Evolutionary conservation across 129 eudicot genomes (phyloP).

Genomic region (Flaveria linearis): DNA sequence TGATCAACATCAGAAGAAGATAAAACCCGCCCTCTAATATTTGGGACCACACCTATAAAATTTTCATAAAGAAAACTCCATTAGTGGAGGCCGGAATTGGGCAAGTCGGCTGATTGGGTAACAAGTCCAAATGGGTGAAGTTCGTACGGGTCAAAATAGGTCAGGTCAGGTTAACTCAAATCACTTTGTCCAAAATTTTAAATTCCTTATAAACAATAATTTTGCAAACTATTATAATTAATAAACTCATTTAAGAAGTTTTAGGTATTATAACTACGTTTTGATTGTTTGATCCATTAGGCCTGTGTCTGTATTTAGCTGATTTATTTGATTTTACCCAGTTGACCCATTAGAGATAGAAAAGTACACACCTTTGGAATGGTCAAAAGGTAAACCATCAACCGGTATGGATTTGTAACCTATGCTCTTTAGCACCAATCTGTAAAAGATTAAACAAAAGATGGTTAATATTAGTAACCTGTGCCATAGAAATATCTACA

Average conservation of each 20-base stretch:
- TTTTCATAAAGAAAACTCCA: not conserved
- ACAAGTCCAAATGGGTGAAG: not conserved
- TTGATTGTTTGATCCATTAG: not conserved
- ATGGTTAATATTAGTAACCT: too few species aligned
- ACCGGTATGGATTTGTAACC: constrained; percentile 85
- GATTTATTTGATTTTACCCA: not conserved
- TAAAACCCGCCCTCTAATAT: constrained; percentile 72
- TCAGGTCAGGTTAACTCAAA: not conserved
- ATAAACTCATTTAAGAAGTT: not conserved
- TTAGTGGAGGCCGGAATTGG: not conserved
- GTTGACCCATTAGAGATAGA: not conserved
- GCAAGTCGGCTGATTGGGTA: not conserved
- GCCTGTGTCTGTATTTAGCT: not conserved
- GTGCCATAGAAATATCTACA: not conserved
- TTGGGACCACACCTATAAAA: constrained; percentile 76
- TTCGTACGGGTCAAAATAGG: not conserved
- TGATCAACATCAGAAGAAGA: constrained; percentile 35
- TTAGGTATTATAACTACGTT: not conserved
- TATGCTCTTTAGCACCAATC: constrained; percentile 89
- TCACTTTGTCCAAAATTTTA: not conserved
- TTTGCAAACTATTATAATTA: not conserved
- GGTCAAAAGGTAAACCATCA: constrained; percentile 87
- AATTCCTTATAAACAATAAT: not conserved
- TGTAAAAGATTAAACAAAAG: constrained; percentile 30
- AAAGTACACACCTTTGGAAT: constrained; percentile 53